Base-by-base conservation (phyloP, 1,284 basidiomycete species). In the Apiotrichum montevideense region DNA sequence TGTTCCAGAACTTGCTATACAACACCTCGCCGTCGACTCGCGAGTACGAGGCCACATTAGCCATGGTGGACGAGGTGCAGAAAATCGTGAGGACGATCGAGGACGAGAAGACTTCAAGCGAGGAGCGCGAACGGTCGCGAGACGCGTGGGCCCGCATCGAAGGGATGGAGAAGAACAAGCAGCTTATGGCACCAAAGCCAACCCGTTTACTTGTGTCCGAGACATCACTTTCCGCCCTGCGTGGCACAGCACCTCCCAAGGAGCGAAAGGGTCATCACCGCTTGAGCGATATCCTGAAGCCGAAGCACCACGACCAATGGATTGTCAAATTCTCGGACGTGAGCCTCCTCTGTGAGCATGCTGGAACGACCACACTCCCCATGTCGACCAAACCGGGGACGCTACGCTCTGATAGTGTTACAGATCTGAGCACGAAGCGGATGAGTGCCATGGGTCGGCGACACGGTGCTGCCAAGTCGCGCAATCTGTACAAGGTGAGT, bases 31-130 rank as follows among this genome's bases (percentile, higher is more conserved):
- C 95, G 1, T 94, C 91, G 63, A 93, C 93, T 2, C 92, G 87
- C 70, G 95, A 98, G 78, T 98, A 97, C 70, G 95, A 98, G 72
- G 90, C 87, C 67, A 96, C 93, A 4, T 80, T 97, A 43, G 86
- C 87, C 69, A 95, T 98, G 90, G 93, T 97, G 0, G 90, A 93
- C 32, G 93, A 97, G 72, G 90, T 98, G 13, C 94, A 98, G 78
- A 85, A 83, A 11, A 94, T 98, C 64, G 93, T 98, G 44, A 83
- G 94, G 49, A 90, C 87, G 56, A 97, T 98, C 58, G 95, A 98
- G 76, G 93, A 97, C 70, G 92, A 98, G 77, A 98, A 98, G 81
- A 88, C 92, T 52, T 87, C 88, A 71, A 90, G 89, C 74, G 95
- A 98, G 74, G 93, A 96, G 72, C 83, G 95, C 37, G 92, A 97